Conservation (phyloP, 345 rosid genomes). For the Salix arbutifolia region DNA sequence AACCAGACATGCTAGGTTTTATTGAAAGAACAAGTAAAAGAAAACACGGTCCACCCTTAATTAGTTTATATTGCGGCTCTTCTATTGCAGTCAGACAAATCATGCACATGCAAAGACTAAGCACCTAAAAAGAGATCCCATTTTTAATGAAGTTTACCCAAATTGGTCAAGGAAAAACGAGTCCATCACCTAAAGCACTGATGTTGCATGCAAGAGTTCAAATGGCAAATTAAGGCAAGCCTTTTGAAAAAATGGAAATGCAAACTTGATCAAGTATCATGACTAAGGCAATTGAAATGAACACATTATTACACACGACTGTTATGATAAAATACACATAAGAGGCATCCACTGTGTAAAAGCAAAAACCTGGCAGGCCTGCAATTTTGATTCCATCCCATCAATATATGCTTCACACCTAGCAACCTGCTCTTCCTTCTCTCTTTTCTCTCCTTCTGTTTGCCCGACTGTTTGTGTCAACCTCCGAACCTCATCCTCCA, state of each 20-base stretch:
- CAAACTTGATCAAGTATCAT: neutral
- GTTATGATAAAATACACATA: neutral
- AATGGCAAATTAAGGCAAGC: neutral
- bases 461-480: slow-evolving; percentile 85
- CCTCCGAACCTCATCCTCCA: slow-evolving; percentile 80
- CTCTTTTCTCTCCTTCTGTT: slow-evolving; percentile 88
- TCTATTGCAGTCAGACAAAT: neutral
- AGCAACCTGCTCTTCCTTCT: slow-evolving; percentile 88
- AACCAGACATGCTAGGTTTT: neutral
- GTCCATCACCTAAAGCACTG: neutral
- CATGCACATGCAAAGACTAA: neutral
- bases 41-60: neutral
- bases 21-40: neutral
- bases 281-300: neutral
- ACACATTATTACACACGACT: neutral
- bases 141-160: neutral
- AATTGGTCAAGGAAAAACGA: neutral
- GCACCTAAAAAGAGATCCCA: neutral
- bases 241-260: neutral
- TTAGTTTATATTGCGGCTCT: neutral
- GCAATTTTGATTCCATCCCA: slow-evolving; percentile 83
- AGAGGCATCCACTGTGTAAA: neutral
- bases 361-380: slow-evolving; percentile 76
- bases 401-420: slow-evolving; percentile 92
- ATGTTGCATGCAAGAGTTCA: neutral